Conservation (phyloP, 768 basidiomycete species). For the Leucocoprinus sp. region DNA sequence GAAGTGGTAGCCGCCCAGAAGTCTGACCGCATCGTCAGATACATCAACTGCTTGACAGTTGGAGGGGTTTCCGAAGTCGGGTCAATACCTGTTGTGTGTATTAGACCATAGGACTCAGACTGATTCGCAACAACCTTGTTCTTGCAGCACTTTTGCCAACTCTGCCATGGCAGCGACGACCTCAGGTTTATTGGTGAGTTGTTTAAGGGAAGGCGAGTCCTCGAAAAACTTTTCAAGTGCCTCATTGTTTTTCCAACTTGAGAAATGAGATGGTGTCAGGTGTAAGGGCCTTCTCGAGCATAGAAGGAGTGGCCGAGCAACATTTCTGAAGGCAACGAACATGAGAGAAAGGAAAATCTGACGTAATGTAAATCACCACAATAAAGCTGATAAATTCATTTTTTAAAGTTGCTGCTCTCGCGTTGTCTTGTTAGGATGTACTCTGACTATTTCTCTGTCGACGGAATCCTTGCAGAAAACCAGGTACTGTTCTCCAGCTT, state of each 20-base stretch:
- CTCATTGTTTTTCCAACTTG: slow-evolving; percentile 9
- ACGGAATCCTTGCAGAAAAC: slow-evolving; percentile 87
- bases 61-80: slow-evolving; percentile 33
- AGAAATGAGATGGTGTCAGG: slow-evolving; percentile 8
- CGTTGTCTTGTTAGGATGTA: slow-evolving; percentile 48
- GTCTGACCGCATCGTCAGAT: slow-evolving; percentile 42
- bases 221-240: slow-evolving; percentile 20
- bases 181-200: slow-evolving; percentile 41
- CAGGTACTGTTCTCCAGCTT: slow-evolving; percentile 40
- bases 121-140: slow-evolving; percentile 30
- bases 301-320: slow-evolving; percentile 5
- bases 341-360: slow-evolving; percentile 10
- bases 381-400: background rate
- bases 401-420: too few species aligned
- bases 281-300: slow-evolving; percentile 11
- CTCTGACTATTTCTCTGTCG: slow-evolving; percentile 86
- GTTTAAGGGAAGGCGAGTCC: slow-evolving; percentile 37
- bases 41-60: slow-evolving; percentile 45
- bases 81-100: slow-evolving; percentile 36
- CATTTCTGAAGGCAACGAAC: slow-evolving; percentile 4
- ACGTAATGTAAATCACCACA: slow-evolving; percentile 11
- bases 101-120: background rate
- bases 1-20: slow-evolving; percentile 40
- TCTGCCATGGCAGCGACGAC: slow-evolving; percentile 40
- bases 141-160: slow-evolving; percentile 36